Evolutionary conservation across 257 asterid genomes (phyloP).

Genomic region (Eucommia ulmoides): DNA sequence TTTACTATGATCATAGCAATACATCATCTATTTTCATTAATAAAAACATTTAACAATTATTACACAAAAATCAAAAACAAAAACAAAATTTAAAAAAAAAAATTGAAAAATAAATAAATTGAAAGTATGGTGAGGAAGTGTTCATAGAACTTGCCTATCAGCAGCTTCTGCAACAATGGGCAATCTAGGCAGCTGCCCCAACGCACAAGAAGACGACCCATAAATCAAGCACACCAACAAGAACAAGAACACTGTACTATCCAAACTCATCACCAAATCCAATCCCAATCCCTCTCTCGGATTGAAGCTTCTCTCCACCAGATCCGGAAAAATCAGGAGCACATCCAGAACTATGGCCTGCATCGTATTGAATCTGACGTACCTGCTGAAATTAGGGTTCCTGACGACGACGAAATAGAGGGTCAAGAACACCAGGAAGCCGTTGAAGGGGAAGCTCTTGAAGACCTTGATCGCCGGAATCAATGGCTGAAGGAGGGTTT

Average conservation of each 20-base stretch:
- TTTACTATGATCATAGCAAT: too few species aligned
- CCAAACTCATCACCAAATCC: constrained; percentile 86
- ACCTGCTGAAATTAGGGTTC: constrained; percentile 80
- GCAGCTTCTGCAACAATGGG: constrained; percentile 98
- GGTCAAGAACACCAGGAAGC: constrained; percentile 62
- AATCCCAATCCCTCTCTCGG: constrained; percentile 81
- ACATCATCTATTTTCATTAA: too few species aligned
- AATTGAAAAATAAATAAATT: too few species aligned
- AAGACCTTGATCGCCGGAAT: constrained; percentile 79
- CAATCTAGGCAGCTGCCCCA: constrained; percentile 81
- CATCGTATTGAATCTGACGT: constrained; percentile 92
- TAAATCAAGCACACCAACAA: constrained; percentile 64
- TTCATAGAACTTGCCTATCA: constrained; percentile 53
- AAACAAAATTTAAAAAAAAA: too few species aligned
- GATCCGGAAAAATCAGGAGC: constrained; percentile 84
- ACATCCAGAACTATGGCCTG: constrained; percentile 97
- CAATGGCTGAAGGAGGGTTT: constrained; percentile 60
- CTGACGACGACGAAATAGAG: constrained; percentile 86
- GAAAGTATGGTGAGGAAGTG: too few species aligned
- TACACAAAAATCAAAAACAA: too few species aligned
- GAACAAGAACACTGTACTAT: constrained; percentile 88
- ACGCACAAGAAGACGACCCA: constrained; percentile 67
- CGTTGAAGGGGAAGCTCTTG: constrained; percentile 85
- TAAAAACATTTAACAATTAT: too few species aligned
- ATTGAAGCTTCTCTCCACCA: constrained; percentile 69